Percentiles rank a stretch among this genome's conserved stretches.
Conservation (phyloP, 1,284 basidiomycete genomes). For the Cutaneotrichosporon dermatis region DNA sequence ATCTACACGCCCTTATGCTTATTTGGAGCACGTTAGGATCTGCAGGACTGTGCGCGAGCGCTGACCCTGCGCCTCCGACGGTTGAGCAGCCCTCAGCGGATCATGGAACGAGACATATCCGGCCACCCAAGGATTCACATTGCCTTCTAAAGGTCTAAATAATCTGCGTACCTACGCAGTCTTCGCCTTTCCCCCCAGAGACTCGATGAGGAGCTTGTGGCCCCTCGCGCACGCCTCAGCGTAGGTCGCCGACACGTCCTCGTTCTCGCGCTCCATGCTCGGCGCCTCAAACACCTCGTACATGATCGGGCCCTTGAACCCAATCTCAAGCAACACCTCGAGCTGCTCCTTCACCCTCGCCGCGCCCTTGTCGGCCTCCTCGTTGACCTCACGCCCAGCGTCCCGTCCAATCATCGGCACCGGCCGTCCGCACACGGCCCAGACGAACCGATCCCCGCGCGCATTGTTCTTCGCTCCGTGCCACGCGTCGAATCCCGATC, state of each 20-base stretch:
- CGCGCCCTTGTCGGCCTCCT: constrained; percentile 4
- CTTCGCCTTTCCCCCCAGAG: too few relatives aligned
- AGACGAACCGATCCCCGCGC: constrained; percentile 9
- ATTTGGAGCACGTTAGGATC: too few relatives aligned
- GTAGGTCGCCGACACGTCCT: background rate
- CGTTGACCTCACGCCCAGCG: constrained; percentile 1
- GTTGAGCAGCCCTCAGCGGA: too few relatives aligned
- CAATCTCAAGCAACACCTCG: constrained; percentile 13
- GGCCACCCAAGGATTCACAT: too few relatives aligned
- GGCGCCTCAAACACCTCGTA: constrained; percentile 9
- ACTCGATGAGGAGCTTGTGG: background rate
- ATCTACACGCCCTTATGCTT: too few relatives aligned
- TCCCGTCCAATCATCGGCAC: constrained; percentile 11
- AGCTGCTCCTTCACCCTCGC: constrained; percentile 12
- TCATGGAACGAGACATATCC: too few relatives aligned
- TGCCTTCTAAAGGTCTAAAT: too few relatives aligned
- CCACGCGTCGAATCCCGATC: constrained; percentile 13
- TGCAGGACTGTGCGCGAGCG: too few relatives aligned
- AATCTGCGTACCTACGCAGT: too few relatives aligned
- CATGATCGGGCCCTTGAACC: constrained; percentile 14
- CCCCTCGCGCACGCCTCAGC: background rate
- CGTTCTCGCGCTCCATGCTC: constrained; percentile 4
- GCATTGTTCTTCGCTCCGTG: background rate
- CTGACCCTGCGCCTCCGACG: too few relatives aligned
- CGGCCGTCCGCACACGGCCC: constrained; percentile 16